Evolutionary conservation across 169 alveolate genomes (phyloP), one percentile per base, ranked within the genome.

Genomic region (Eimeria tenella): DNA sequence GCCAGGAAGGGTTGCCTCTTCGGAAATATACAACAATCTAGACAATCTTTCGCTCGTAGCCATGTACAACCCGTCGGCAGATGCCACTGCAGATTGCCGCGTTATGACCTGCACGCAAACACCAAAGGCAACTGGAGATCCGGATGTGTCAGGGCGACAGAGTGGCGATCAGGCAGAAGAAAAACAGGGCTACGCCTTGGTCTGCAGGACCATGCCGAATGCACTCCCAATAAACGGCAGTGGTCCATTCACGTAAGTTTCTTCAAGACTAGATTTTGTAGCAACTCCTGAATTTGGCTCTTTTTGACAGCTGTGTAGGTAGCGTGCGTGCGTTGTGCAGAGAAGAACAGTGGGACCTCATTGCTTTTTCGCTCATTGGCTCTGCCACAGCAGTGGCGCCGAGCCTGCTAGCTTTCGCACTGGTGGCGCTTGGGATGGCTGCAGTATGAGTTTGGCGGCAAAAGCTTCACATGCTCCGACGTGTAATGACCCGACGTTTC

Each of bases 121-220:
- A 74, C 5, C 62, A 4, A 73, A 7, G 50, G 3, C 60, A 3
- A 31, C 58, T 1, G 42, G 15, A 6, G 23, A 13, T 5, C 42
- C 42, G 42, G 2, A 31, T 31, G 68, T 13, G 17, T 8, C 68
- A 60, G 68, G 68, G 68, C 68, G 19, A 31, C 5, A 23, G 0
- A 68, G 17, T 4, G 11, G 25, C 11, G 75, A 49, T 31, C 19
- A 21, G 9, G 19, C 19, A 7, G 52, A n/a, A 9, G 8, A 10
- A 5, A 31, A 31, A 5, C 5, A 17, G 0, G 84, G 60, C 84
- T 49, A 49, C 19, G 62, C 84, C 7, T 49, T 74, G 60, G 15
- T 74, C 31, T 74, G 84, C 84, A 42, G 15, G 62, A 74, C 58
- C 42, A 49, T 60, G 84, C 84, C 60, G 17, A 60, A 74, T 74